A percentile compares a stretch with the other conserved stretches of the same genome.
Evolutionary conservation across 2,329 filamentous ascomycete genomes (phyloP).

Genomic region (Neophaeococcomyces mojaviensis): DNA sequence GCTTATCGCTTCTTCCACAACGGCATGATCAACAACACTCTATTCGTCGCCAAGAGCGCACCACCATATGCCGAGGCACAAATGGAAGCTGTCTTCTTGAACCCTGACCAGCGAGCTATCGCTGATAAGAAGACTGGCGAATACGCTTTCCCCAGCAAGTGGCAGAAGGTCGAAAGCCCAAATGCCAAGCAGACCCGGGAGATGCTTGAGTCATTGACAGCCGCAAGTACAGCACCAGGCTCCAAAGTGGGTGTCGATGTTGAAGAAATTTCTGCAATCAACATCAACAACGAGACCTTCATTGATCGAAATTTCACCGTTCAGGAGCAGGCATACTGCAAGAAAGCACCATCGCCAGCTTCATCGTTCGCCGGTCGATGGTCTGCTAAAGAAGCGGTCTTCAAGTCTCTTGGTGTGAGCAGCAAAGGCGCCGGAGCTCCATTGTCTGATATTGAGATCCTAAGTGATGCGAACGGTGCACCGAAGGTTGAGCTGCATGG

Average conservation of each 20-base stretch:
- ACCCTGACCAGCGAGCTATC: slow-evolving; percentile 80
- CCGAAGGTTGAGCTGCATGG: slow-evolving; percentile 85
- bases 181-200: slow-evolving; percentile 59
- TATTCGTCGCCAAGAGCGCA: slow-evolving; percentile 92
- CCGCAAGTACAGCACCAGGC: slow-evolving; percentile 52
- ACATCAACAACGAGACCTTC: slow-evolving; percentile 90
- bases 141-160: slow-evolving; percentile 63
- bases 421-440: slow-evolving; percentile 83
- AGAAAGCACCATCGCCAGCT: slow-evolving; percentile 67
- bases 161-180: slow-evolving; percentile 54
- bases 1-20: slow-evolving; percentile 99
- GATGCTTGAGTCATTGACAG: slow-evolving; percentile 70
- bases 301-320: slow-evolving; percentile 89
- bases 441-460: slow-evolving; percentile 90
- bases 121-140: slow-evolving; percentile 79
- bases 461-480: slow-evolving; percentile 70
- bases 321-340: slow-evolving; percentile 79
- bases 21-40: slow-evolving; percentile 91
- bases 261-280: slow-evolving; percentile 78
- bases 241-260: slow-evolving; percentile 91
- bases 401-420: slow-evolving; percentile 86
- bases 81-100: slow-evolving; percentile 81
- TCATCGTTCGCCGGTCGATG: slow-evolving; percentile 91
- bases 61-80: slow-evolving; percentile 84
- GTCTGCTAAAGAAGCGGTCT: slow-evolving; percentile 97